A percentile compares a stretch with the other conserved stretches of the same genome.
Evolutionary conservation across 1,139 yeast genomes (phyloP).

Genomic region (Sugiyamaella grinbergsii): DNA sequence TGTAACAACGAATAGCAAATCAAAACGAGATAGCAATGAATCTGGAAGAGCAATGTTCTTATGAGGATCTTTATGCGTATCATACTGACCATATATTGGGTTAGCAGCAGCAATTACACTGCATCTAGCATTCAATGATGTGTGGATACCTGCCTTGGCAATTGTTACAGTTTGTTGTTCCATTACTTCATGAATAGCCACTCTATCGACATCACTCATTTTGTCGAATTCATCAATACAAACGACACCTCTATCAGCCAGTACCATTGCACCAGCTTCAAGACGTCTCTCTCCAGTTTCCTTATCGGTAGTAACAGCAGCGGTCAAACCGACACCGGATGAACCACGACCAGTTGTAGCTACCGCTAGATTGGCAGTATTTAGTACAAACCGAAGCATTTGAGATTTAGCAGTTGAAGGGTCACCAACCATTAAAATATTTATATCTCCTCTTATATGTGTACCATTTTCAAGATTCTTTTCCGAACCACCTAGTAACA

Average conservation of each 20-base stretch:
- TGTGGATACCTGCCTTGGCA: slow-evolving; percentile 98
- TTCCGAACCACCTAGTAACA: slow-evolving; percentile 93
- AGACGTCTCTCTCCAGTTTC: slow-evolving; percentile 96
- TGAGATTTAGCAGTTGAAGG: slow-evolving; percentile 99
- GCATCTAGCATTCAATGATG: slow-evolving; percentile 94
- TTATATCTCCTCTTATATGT: slow-evolving; percentile 97
- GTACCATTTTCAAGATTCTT: slow-evolving; percentile 94
- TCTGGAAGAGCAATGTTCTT: slow-evolving; percentile 96
- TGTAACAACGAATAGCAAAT: slow-evolving; percentile 89
- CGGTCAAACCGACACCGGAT: slow-evolving; percentile 99
- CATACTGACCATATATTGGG: slow-evolving; percentile 97
- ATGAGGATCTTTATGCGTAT: slow-evolving; percentile 94
- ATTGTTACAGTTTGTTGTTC: slow-evolving; percentile 98
- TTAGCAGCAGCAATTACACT: slow-evolving; percentile 98
- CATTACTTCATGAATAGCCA: slow-evolving; percentile 99
- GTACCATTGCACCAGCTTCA: slow-evolving; percentile 99
- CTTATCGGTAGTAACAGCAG: slow-evolving; percentile 95
- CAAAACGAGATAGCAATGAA: slow-evolving; percentile 94
- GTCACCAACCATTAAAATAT: slow-evolving; percentile 95
- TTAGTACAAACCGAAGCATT: slow-evolving; percentile 86
- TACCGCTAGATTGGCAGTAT: slow-evolving; percentile 92
- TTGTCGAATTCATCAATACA: slow-evolving; percentile 99
- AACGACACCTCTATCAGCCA: slow-evolving; percentile 96
- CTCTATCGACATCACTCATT: slow-evolving; percentile 96
- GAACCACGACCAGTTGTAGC: slow-evolving; percentile 99